Evolutionary conservation across 208 protist species (phyloP).

Genomic region (Trichomonas vaginalis): DNA sequence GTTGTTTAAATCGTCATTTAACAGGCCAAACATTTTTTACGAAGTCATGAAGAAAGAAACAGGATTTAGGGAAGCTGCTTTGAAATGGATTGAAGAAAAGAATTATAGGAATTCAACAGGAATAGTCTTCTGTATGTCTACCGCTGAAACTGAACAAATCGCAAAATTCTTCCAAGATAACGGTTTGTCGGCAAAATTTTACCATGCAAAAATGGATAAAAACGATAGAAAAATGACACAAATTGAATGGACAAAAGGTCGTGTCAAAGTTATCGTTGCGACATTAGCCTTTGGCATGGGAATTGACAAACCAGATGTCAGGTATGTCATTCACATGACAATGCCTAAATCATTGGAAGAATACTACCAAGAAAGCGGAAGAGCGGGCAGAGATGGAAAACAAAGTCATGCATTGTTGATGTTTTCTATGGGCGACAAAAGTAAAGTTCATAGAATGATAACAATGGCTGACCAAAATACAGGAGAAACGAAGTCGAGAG

Average conservation of each 20-base stretch:
- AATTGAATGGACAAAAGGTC: slow-evolving; percentile 21
- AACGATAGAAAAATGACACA: slow-evolving; percentile 25
- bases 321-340: slow-evolving; percentile 44
- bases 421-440: slow-evolving; percentile 13
- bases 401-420: slow-evolving; percentile 21
- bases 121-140: slow-evolving; percentile 33
- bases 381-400: slow-evolving; percentile 41
- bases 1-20: slow-evolving; percentile 35
- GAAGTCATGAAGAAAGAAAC: slow-evolving; percentile 19
- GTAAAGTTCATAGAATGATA: not conserved
- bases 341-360: slow-evolving; percentile 38
- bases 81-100: slow-evolving; percentile 24
- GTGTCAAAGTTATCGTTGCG: slow-evolving; percentile 34
- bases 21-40: slow-evolving; percentile 40
- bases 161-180: not conserved
- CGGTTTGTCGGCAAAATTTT: slow-evolving; percentile 19
- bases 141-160: slow-evolving; percentile 19
- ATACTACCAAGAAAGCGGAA: slow-evolving; percentile 47
- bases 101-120: slow-evolving; percentile 17
- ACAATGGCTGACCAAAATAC: not conserved
- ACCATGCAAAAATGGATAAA: slow-evolving; percentile 29
- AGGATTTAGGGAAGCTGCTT: not conserved
- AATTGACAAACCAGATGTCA: slow-evolving; percentile 41
- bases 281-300: slow-evolving; percentile 50
- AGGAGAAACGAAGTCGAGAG: not conserved